Conservation (phyloP, 768 basidiomycete genomes). For the Harrya chromipes region DNA sequence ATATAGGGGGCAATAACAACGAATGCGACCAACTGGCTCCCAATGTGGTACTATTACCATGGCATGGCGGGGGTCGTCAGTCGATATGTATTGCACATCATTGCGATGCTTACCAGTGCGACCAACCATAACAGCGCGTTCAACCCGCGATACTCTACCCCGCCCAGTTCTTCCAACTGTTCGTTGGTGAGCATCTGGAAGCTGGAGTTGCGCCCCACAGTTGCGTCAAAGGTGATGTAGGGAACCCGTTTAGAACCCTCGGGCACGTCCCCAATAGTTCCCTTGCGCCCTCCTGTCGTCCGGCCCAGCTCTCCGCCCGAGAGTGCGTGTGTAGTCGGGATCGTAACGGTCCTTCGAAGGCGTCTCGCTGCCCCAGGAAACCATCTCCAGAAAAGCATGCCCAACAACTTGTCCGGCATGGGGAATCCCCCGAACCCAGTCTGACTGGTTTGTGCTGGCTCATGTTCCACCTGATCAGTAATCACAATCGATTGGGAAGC, state of each 20-base stretch:
- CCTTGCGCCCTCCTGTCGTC: constrained; percentile 7
- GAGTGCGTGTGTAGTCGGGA: constrained; percentile 67
- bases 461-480: constrained; percentile 15
- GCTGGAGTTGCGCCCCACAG: constrained; percentile 78
- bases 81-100: neutral
- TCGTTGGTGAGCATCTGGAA: constrained; percentile 71
- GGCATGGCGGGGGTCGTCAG: constrained; percentile 4
- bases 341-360: constrained; percentile 68
- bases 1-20: constrained; percentile 82
- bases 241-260: constrained; percentile 55
- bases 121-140: constrained; percentile 82
- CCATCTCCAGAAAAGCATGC: constrained; percentile 45
- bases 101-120: constrained; percentile 49
- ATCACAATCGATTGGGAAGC: constrained; percentile 8
- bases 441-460: constrained; percentile 30
- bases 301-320: constrained; percentile 30
- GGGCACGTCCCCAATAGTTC: constrained; percentile 17
- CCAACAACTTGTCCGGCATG: constrained; percentile 58
- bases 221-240: constrained; percentile 83
- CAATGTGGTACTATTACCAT: constrained; percentile 68
- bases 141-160: constrained; percentile 88
- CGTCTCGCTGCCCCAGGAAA: constrained; percentile 63
- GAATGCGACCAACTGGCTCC: constrained; percentile 65
- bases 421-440: constrained; percentile 72
- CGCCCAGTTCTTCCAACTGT: constrained; percentile 88